Percentiles rank a stretch among this genome's conserved stretches.
Conservation (phyloP, 441 rosid species). For the Brassica hybrid region DNA sequence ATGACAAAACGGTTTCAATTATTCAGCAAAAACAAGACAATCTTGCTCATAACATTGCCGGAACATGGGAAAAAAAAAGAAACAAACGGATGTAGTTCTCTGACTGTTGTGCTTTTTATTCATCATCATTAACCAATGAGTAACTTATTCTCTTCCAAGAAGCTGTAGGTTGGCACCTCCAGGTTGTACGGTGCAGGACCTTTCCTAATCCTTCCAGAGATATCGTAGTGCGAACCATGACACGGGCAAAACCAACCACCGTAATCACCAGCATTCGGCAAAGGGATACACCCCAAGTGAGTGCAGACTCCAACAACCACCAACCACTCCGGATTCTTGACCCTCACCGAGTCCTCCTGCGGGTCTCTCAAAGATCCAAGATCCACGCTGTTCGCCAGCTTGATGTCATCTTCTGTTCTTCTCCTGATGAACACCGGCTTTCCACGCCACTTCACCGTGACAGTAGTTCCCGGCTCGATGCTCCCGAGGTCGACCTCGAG, state of each 20-base stretch:
- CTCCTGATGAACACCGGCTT: constrained; percentile 95
- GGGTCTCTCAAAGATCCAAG: constrained; percentile 88
- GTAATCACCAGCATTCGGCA: constrained; percentile 97
- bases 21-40: constrained; percentile 39
- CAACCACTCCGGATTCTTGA: constrained; percentile 96
- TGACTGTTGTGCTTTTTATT: background rate
- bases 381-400: constrained; percentile 85
- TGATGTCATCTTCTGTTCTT: constrained; percentile 89
- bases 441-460: constrained; percentile 98
- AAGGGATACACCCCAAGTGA: constrained; percentile 92
- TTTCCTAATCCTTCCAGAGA: constrained; percentile 94
- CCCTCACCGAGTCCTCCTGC: constrained; percentile 80
- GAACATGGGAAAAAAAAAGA: background rate
- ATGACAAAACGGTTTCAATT: constrained; percentile 32
- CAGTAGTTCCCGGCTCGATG: constrained; percentile 92
- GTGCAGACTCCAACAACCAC: constrained; percentile 94
- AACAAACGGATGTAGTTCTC: constrained; percentile 5
- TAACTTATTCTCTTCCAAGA: constrained; percentile 85
- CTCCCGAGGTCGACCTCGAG: constrained; percentile 93
- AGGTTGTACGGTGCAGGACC: constrained; percentile 96
- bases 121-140: constrained; percentile 69
- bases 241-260: constrained; percentile 99
- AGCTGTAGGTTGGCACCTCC: constrained; percentile 96
- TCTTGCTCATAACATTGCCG: constrained; percentile 15
- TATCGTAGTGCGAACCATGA: constrained; percentile 97